Conservation (phyloP, 164 flowering plant genomes). For the Magnolia sinica region DNA sequence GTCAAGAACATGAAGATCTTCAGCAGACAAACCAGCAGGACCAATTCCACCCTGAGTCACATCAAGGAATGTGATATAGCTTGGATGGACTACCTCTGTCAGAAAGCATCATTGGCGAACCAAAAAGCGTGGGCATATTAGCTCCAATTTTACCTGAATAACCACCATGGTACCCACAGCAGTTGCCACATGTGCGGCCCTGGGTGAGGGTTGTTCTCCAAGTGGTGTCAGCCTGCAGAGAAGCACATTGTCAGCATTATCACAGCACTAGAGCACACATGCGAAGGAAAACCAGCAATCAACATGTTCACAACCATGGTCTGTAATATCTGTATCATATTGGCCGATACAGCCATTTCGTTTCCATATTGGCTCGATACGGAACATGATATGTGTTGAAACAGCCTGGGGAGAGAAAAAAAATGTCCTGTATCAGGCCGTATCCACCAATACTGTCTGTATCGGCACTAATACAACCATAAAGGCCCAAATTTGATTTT, state of each 20-base stretch:
- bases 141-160: conserved; percentile 67
- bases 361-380: too few relatives aligned
- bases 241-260: conserved; percentile 1
- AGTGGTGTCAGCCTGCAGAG: conserved; percentile 72
- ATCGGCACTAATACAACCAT: too few relatives aligned
- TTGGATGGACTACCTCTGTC: not conserved
- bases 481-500: too few relatives aligned
- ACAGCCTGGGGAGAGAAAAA: too few relatives aligned
- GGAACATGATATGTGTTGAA: too few relatives aligned
- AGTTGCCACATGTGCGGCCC: conserved; percentile 99
- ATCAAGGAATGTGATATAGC: conserved; percentile 1
- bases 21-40: conserved; percentile 98
- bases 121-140: not conserved
- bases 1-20: conserved; percentile 99
- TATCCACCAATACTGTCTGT: too few relatives aligned
- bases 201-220: conserved; percentile 98
- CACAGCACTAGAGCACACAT: not conserved
- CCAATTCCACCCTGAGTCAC: conserved; percentile 91
- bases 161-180: conserved; percentile 99
- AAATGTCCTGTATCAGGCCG: too few relatives aligned
- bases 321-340: too few relatives aligned
- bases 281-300: not conserved
- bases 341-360: too few relatives aligned
- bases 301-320: not conserved
- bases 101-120: not conserved